phyloP scores from a whole-genome alignment of 1,284 basidiomycete species.

The Sphaerobolus stellatus region DNA sequence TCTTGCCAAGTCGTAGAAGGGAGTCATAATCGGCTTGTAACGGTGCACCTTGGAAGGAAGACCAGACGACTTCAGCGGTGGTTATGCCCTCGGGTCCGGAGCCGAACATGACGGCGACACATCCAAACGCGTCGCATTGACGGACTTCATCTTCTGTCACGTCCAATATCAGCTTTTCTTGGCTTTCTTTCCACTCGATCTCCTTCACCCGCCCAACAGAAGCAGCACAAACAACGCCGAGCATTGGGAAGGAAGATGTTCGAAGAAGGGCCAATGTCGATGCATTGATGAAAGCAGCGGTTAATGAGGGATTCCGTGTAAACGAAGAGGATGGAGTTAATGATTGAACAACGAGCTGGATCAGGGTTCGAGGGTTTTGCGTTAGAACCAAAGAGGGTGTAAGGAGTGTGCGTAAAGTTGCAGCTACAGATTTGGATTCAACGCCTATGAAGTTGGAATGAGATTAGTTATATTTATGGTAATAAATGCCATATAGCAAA shows the following conservation, averaged over 20 bases:
- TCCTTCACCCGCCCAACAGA: conserved; percentile 45
- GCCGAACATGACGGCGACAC: conserved; percentile 66
- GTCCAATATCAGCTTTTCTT: conserved; percentile 46
- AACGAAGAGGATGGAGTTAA: conserved; percentile 38
- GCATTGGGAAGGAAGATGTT: conserved; percentile 66
- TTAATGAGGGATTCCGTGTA: conserved; percentile 26
- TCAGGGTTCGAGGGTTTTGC: conserved; percentile 62
- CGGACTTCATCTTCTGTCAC: conserved; percentile 48
- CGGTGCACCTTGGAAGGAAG: conserved; percentile 7
- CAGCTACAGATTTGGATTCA: conserved; percentile 56
- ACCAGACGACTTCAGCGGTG: conserved; percentile 11
- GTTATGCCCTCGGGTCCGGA: not conserved
- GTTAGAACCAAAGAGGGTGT: conserved; percentile 58
- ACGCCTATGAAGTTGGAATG: conserved; percentile 37
- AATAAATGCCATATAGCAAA: conserved; percentile 9
- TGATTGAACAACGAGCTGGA: conserved; percentile 69
- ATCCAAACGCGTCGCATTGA: conserved; percentile 44
- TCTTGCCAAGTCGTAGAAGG: conserved; percentile 7
- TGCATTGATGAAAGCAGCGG: conserved; percentile 68
- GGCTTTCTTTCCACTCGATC: not conserved
- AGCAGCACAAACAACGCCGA: conserved; percentile 66
- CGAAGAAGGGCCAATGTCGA: conserved; percentile 64
- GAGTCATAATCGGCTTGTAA: conserved; percentile 10
- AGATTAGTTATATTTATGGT: not conserved
- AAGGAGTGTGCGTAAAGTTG: conserved; percentile 54